Evolutionary conservation across 1,139 yeast genomes (phyloP).

Genomic region (Sugiyamaella castrensis): DNA sequence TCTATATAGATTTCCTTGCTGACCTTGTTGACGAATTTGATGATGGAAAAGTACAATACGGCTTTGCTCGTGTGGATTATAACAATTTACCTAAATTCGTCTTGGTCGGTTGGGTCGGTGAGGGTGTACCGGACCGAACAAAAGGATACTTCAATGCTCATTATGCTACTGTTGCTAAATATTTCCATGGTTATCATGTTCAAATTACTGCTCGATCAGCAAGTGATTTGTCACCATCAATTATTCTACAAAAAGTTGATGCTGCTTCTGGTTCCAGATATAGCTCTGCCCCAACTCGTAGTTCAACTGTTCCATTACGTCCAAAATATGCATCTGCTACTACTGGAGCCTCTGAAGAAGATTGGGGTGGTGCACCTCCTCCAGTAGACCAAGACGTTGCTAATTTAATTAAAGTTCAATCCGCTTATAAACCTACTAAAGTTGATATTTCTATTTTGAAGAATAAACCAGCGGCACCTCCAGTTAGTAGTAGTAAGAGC

Average conservation of each 20-base stretch:
- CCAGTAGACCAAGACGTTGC: conserved; percentile 41
- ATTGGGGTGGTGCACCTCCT: conserved; percentile 58
- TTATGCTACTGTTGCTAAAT: conserved; percentile 40
- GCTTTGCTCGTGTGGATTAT: conserved; percentile 81
- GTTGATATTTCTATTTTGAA: conserved; percentile 46
- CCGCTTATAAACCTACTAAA: conserved; percentile 69
- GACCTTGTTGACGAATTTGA: conserved; percentile 81
- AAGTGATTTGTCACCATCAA: conserved; percentile 81
- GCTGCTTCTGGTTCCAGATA: conserved; percentile 97
- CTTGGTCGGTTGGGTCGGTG: conserved; percentile 77
- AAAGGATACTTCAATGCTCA: conserved; percentile 46
- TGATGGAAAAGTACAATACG: conserved; percentile 89
- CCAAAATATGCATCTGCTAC: conserved; percentile 37
- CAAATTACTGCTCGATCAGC: conserved; percentile 95
- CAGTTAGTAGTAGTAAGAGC: conserved; percentile 23
- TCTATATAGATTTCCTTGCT: conserved; percentile 47
- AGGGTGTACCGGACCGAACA: conserved; percentile 45
- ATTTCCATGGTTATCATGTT: conserved; percentile 74
- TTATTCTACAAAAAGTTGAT: conserved; percentile 70
- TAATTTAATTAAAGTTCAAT: conserved; percentile 47
- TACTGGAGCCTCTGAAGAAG: conserved; percentile 43
- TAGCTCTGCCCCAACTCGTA: conserved; percentile 46
- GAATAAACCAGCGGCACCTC: conserved; percentile 31
- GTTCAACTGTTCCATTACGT: conserved; percentile 34
- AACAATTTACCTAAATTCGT: conserved; percentile 85